Evolutionary conservation across 441 rosid species (phyloP), one percentile per base, ranked within the genome.

Genomic region (Pelargonium fulgidum): DNA sequence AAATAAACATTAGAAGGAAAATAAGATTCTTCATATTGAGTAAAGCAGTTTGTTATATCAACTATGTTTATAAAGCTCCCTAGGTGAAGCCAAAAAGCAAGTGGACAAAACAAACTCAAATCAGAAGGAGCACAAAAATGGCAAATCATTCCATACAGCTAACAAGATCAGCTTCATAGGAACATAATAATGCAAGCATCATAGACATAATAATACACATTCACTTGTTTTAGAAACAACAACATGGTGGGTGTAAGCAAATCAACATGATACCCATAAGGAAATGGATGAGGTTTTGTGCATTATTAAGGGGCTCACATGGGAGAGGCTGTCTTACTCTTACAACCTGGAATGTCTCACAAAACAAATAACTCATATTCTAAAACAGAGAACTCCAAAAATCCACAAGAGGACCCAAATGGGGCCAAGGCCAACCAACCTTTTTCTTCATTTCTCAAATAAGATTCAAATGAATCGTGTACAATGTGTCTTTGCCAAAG

Each of bases 271-370:
- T 3, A 36, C 41, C 41, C 58, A 50, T 50, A 4, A 13, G 16
- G 58, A n/a, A 13, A 36, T 36, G 41, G 41, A 36, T 36, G 41
- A 36, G 41, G 41, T 36, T 36, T 36, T 36, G 41, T 36, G 41
- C 41, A 36, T 36, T 36, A 36, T 36, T 5, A 50, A 5, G 58
- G 14, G 17, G 6, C 16, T 4, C 58, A 50, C 17, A n/a, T 13
- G 58, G 17, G 58, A 50, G 58, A 50, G 58, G 58, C 58, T 50
- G 58, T 50, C 58, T 50, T n/a, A 5, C 58, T 50, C 58, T 50
- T 50, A 13, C 58, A 50, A 50, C 17, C 58, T 50, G 58, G 17
- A 50, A 50, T n/a, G 17, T 50, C 17, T n/a, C 13, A 48, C 4
- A 48, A 48, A 48, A 48, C 14, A 13, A 48, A 48, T 14, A 1